Base-by-base conservation (phyloP, 768 basidiomycete species). In the Calocybe cyanea region DNA sequence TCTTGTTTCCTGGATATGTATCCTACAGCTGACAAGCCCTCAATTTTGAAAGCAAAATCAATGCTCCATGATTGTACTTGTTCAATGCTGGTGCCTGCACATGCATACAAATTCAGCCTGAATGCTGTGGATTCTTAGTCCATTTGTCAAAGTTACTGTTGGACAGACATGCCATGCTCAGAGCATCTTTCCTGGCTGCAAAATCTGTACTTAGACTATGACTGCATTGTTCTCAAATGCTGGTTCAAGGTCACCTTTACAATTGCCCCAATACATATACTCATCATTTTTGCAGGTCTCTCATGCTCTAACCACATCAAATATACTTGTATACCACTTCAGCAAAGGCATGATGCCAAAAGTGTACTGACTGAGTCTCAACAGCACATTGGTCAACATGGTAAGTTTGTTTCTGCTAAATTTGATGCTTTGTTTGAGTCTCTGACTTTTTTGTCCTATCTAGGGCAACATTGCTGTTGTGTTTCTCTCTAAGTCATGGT, bases 261-360 rank as follows among this genome's bases (percentile, higher is more conserved):
- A 19, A 60, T 89, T 46, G 87, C 85, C 4, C 86, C 84, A 0
- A 60, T 77, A 8, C 85, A 91, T 45, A 62, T 92, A 38, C 54
- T 57, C 13, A 72, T 82, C 55, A 89, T 89, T 64, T 38, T 86
- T 43, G 67, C 73, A 1, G 80, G 73, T 2, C 64, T 91, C 41
- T 62, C 91, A 32, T 91, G 85, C 64, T 77, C 80, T 3, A 87
- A 88, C 64, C 87, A 92, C 55, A 79, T 92, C 61, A 91, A n/a
- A n/a, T n/a, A n/a, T n/a, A n/a, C n/a, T n/a, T n/a, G n/a, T 87
- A 38, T 90, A 90, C 56, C 70, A 88, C 28, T 91, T 92, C 61
- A 87, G 88, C 0, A 92, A 92, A 69, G 89, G 90, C 37, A 81
- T 91, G 80, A 89, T 86, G 76, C 90, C 88, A 19, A 83, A 87